A percentile compares a stretch with the other conserved stretches of the same genome.
Evolutionary conservation across 768 basidiomycete genomes (phyloP).

Genomic region (Tricholoma furcatifolium): DNA sequence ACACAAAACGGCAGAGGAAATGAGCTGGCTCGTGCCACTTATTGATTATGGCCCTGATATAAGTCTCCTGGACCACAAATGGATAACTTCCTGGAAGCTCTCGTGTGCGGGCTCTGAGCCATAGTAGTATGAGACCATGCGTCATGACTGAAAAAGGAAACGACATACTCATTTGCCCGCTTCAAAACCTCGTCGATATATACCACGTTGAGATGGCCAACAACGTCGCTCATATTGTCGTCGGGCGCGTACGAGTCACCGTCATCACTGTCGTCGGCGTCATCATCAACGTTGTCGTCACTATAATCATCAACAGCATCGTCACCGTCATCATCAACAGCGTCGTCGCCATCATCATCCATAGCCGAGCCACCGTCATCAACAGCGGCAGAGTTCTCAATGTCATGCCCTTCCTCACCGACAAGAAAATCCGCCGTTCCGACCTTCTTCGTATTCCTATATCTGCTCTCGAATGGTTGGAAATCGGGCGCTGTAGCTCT

Average conservation of each 20-base stretch:
- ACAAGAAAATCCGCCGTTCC: conserved; percentile 31
- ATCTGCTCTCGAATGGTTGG: no score
- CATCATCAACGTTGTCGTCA: no score
- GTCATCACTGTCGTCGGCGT: no score
- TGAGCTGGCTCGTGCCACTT: no score
- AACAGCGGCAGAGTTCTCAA: no score
- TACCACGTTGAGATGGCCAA: not conserved
- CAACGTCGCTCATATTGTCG: no score
- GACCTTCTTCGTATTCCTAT: conserved; percentile 12
- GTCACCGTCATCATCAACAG: no score
- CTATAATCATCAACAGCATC: no score
- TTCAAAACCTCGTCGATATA: conserved; percentile 21
- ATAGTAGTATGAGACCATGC: not conserved
- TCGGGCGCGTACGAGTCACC: no score
- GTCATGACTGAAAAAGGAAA: not conserved
- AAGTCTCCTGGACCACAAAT: conserved; percentile 53
- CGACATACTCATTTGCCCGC: conserved; percentile 45
- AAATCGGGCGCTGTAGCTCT: conserved; percentile 57
- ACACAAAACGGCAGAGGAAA: no score
- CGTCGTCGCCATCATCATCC: not conserved
- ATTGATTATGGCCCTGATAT: conserved; percentile 47
- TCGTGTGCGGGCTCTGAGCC: conserved; percentile 59
- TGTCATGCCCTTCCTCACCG: conserved; percentile 35
- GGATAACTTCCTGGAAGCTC: conserved; percentile 71
- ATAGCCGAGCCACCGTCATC: not conserved